Conservation (phyloP, 2,329 filamentous ascomycete genomes). For the Trichoderma sp. region DNA sequence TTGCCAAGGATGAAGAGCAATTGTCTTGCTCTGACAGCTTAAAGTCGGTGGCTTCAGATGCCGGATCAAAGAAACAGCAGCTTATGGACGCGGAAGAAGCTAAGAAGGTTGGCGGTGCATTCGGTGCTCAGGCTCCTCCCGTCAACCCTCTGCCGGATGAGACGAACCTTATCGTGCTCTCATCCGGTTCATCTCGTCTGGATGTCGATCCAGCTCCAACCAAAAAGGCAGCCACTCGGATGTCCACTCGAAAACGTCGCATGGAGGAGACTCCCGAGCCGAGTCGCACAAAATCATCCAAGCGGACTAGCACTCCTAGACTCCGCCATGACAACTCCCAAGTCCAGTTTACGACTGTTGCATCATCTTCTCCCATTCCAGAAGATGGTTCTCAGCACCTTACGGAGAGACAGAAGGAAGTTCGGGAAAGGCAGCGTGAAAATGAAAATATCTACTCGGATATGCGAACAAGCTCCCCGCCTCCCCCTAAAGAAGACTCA, state of each 20-base stretch:
- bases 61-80: slow-evolving; percentile 57
- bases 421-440: slow-evolving; percentile 71
- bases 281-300: slow-evolving; percentile 28
- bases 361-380: slow-evolving; percentile 55
- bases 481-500: slow-evolving; percentile 26
- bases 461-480: slow-evolving; percentile 55
- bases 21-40: slow-evolving; percentile 67
- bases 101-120: slow-evolving; percentile 41
- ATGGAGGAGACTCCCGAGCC: slow-evolving; percentile 33
- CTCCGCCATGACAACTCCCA: slow-evolving; percentile 81
- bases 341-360: slow-evolving; percentile 71
- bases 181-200: slow-evolving; percentile 34
- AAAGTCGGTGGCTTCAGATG: slow-evolving; percentile 59
- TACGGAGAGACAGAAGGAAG: slow-evolving; percentile 78
- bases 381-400: slow-evolving; percentile 68
- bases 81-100: slow-evolving; percentile 46
- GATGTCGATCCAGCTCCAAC: slow-evolving; percentile 24
- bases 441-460: slow-evolving; percentile 68
- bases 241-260: slow-evolving; percentile 32
- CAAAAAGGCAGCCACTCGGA: slow-evolving; percentile 26
- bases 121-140: slow-evolving; percentile 41
- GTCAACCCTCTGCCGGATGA: slow-evolving; percentile 56
- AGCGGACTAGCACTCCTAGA: slow-evolving; percentile 47
- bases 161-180: slow-evolving; percentile 35
- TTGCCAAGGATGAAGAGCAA: slow-evolving; percentile 61